These are phyloP conservation scores for Microdochium nivale DNA, from an alignment of 2,329 filamentous ascomycete genomes.

Conservation along the genomic window DNA sequence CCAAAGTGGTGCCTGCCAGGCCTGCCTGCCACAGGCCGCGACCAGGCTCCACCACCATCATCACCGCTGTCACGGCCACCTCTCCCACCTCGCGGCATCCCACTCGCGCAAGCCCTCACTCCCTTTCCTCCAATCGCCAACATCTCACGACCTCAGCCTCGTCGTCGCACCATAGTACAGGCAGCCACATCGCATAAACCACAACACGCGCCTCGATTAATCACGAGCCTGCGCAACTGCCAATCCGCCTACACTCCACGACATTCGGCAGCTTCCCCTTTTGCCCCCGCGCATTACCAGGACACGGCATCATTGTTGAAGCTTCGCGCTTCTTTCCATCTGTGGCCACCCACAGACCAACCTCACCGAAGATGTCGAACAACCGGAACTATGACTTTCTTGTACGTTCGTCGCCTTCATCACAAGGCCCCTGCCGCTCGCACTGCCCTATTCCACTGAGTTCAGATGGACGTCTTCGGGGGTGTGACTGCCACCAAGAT, in stretches of 20 bases:
- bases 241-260: neutral
- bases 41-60: neutral
- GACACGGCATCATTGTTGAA: neutral
- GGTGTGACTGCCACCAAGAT: too few relatives aligned
- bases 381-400: constrained; percentile 99
- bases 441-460: neutral
- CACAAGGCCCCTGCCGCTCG: constrained; percentile 3
- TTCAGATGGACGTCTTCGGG: neutral
- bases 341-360: constrained; percentile 11
- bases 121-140: neutral
- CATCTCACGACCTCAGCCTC: neutral
- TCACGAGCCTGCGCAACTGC: neutral
- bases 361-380: constrained; percentile 66
- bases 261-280: neutral
- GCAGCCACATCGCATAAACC: neutral
- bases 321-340: constrained; percentile 2
- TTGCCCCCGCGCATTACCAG: neutral
- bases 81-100: neutral
- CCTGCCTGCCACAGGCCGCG: neutral
- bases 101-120: neutral
- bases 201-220: neutral
- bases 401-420: constrained; percentile 46
- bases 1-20: neutral
- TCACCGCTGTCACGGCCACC: neutral
- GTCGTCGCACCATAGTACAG: neutral